These are phyloP conservation scores for Kalaharituber pfeilii DNA, from an alignment of 2,329 filamentous ascomycete species.

Conservation along the genomic window DNA sequence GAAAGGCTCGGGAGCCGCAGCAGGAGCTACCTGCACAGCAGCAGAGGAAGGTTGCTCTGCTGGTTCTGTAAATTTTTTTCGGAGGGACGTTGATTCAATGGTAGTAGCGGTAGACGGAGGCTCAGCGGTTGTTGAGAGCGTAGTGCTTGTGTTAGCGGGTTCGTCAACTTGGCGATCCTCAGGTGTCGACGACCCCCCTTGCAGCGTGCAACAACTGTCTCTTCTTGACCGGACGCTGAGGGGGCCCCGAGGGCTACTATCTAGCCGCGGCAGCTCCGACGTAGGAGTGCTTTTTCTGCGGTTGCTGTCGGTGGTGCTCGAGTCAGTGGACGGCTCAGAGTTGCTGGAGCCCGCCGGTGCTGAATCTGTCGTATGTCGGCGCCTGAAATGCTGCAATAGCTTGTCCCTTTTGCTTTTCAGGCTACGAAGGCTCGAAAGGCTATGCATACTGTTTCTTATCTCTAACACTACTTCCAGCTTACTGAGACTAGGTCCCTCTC, in stretches of 20 bases:
- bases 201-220: background rate
- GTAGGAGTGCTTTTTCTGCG: background rate
- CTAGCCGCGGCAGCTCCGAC: background rate
- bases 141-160: background rate
- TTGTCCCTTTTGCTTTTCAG: background rate
- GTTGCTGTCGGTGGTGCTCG: background rate
- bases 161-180: background rate
- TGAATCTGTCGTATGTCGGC: background rate
- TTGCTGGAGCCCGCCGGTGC: background rate
- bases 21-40: background rate
- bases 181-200: background rate
- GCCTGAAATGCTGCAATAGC: background rate
- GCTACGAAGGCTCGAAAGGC: background rate
- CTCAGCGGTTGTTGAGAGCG: background rate
- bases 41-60: background rate
- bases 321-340: background rate
- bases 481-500: background rate
- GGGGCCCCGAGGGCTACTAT: background rate
- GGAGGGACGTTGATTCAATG: background rate
- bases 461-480: background rate
- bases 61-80: background rate
- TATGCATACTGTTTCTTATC: background rate
- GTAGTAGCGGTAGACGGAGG: background rate
- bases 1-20: background rate
- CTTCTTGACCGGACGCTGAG: background rate